Base-by-base conservation (phyloP, 2,329 filamentous ascomycete species). In the Onygenales sp. region DNA sequence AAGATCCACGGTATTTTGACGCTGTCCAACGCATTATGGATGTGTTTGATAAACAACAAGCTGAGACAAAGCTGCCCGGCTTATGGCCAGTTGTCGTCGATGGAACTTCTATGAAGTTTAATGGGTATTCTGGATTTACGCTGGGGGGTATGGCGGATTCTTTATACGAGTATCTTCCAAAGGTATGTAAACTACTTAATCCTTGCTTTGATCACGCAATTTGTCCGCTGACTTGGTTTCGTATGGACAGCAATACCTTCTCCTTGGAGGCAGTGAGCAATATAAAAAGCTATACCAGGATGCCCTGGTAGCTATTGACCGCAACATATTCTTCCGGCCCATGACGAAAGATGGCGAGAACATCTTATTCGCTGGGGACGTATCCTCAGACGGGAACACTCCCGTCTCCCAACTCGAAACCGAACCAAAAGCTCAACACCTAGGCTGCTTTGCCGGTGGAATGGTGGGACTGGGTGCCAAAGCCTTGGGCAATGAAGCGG, bases 271-370 rank as follows among this genome's bases (percentile, higher is more conserved):
- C 2, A 10, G 2, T 10, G 9, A 47, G 21, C 17, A 47, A 35
- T 93, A 94, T 66, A 75, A 78, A 57, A 78, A 77, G 32, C 78
- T 95, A 69, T 89, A 94, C 65, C 75, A 84, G 53, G 80, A 79
- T 54, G 79, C 82, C 2, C 79, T 84, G 35, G 79, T 84, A 5
- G 82, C 82, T 0, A 80, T 85, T 38, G 85, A 86, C 58, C 78
- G 88, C 58, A 78, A 86, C 67, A 76, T 95, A 7, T 80, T 95
- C 54, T 94, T 82, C 69, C 80, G 85, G 6, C 89, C 89, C 0
- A 86, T 93, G 81, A 78, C 82, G 21, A 78, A 82, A 7, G 79
- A 79, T 33, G 75, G 80, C 51, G 79, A 79, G 51, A 81, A 91
- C 54, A 80, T 93, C 13, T 76, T 93, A 3, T 82, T 92, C 57